phyloP scores from a whole-genome alignment of 192 early-diverging fungal species.

The Gryganskiella cystojenkinii region DNA sequence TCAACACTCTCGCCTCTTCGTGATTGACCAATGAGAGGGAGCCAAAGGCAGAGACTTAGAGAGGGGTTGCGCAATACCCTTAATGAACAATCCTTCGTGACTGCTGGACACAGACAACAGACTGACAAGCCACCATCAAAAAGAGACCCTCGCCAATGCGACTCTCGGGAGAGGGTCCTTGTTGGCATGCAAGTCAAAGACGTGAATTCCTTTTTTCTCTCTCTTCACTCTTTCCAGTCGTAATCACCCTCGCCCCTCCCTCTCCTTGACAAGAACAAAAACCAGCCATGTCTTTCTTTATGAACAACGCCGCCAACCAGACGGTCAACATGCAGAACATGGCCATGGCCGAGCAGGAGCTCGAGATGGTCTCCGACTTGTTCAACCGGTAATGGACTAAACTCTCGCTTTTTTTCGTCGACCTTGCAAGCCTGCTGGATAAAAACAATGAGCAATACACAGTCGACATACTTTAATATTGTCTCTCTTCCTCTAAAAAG shows the following conservation, averaged over 20 bases:
- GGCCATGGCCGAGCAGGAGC: slow-evolving; percentile 83
- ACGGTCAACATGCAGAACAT: slow-evolving; percentile 71
- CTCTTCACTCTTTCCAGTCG: not conserved
- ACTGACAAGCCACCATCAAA: not conserved
- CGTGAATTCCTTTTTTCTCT: not conserved
- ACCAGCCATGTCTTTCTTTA: slow-evolving; percentile 53
- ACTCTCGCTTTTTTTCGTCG: too few species aligned
- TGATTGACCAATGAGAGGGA: slow-evolving; percentile 30
- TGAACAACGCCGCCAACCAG: slow-evolving; percentile 55
- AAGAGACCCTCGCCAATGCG: not conserved
- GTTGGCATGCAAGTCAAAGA: not conserved
- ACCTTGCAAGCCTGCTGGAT: too few species aligned
- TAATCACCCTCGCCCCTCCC: not conserved
- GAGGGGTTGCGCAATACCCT: not conserved
- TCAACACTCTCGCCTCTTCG: not conserved
- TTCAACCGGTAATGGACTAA: slow-evolving; percentile 68
- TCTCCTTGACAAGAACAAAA: slow-evolving; percentile 1
- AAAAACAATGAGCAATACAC: too few species aligned
- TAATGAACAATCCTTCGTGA: too few species aligned
- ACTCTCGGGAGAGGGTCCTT: not conserved
- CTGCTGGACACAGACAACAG: too few species aligned
- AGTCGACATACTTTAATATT: too few species aligned
- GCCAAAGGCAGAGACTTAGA: slow-evolving; percentile 29
- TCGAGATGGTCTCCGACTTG: slow-evolving; percentile 85
- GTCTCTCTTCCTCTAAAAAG: too few species aligned